Conservation (phyloP, 164 flowering plant species). For the Chimonanthus praecox region DNA sequence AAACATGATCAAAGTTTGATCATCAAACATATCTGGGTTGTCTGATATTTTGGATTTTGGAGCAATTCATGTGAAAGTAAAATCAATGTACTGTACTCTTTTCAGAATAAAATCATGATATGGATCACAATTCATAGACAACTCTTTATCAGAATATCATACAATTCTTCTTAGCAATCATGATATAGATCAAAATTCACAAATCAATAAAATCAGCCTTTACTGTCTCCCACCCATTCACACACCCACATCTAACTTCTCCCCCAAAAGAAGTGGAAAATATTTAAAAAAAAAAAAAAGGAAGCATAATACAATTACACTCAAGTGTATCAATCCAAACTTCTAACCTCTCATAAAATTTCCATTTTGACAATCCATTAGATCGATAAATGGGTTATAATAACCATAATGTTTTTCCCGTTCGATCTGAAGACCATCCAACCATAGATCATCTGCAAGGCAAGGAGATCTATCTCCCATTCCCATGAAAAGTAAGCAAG, state of each 20-base stretch:
- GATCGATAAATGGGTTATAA: constrained; percentile 12
- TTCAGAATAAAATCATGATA: too few relatives aligned
- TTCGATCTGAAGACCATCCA: not conserved
- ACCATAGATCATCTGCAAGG: not conserved
- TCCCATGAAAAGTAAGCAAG: not conserved
- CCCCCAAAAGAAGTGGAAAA: not conserved
- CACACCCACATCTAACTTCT: not conserved
- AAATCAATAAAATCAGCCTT: constrained; percentile 6
- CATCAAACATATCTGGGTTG: too few relatives aligned
- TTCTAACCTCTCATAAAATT: not conserved
- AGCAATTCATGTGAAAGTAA: too few relatives aligned
- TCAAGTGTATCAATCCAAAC: not conserved
- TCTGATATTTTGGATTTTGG: too few relatives aligned
- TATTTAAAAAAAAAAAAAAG: not conserved
- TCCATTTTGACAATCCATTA: not conserved
- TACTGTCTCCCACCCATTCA: not conserved
- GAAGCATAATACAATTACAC: not conserved
- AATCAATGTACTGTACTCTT: too few relatives aligned
- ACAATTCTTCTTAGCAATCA: not conserved
- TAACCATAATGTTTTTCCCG: constrained; percentile 1
- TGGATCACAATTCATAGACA: too few relatives aligned
- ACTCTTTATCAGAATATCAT: not conserved
- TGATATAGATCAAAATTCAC: not conserved
- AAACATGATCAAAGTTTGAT: too few relatives aligned
- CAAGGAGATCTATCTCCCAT: not conserved